Conservation (phyloP, 345 rosid species). For the Viola odorata region DNA sequence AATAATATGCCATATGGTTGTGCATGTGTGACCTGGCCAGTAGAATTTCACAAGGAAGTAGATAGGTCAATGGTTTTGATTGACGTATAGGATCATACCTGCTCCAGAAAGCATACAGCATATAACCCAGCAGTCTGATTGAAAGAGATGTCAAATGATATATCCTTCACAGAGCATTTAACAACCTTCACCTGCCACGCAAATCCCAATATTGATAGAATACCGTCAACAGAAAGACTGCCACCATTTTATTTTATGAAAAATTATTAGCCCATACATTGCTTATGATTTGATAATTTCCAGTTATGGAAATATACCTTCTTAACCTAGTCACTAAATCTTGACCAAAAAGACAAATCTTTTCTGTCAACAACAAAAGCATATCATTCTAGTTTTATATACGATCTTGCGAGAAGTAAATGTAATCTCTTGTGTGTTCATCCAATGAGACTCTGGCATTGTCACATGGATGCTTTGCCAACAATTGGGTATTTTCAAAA, state of each 20-base stretch:
- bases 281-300: neutral
- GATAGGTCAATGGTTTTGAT: neutral
- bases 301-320: too few relatives aligned
- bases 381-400: neutral
- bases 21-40: neutral
- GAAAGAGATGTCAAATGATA: conserved; percentile 87
- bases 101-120: conserved; percentile 87
- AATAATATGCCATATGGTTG: neutral
- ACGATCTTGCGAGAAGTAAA: neutral
- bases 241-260: neutral
- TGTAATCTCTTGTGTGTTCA: neutral
- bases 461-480: neutral
- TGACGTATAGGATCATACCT: conserved; percentile 37
- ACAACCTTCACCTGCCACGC: conserved; percentile 80
- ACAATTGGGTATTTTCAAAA: neutral
- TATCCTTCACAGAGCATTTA: conserved; percentile 74
- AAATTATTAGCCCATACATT: neutral
- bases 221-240: neutral
- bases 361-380: neutral
- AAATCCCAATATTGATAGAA: conserved; percentile 12
- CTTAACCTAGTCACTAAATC: too few relatives aligned
- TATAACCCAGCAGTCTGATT: conserved; percentile 83
- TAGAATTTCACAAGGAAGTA: neutral
- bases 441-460: neutral
- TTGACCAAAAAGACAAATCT: too few relatives aligned